These are phyloP conservation scores for Rutstroemia sp. DNA, from an alignment of 2,329 filamentous ascomycete genomes.

Conservation along the genomic window DNA sequence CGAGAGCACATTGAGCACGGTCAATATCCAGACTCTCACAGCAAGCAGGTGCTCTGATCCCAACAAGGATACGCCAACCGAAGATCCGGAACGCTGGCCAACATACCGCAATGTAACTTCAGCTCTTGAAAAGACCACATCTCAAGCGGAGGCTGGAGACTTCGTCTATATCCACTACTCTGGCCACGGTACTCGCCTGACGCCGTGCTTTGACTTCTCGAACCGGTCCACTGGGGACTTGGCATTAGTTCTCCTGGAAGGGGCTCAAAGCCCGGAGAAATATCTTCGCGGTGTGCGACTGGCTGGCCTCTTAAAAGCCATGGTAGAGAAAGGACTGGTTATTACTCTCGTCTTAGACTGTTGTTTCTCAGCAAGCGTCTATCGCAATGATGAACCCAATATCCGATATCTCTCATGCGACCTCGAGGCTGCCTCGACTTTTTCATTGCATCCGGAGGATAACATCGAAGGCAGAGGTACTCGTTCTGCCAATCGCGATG, in stretches of 20 bases:
- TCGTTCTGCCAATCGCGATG: background rate
- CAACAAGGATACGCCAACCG: too few species aligned
- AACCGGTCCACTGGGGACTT: too few species aligned
- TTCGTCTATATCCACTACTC: constrained; percentile 23
- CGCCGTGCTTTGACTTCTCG: too few species aligned
- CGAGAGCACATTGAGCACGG: too few species aligned
- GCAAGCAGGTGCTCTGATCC: too few species aligned
- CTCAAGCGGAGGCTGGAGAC: constrained; percentile 8
- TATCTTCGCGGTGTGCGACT: constrained; percentile 45
- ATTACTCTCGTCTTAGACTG: background rate
- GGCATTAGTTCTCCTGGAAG: background rate
- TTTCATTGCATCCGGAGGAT: background rate
- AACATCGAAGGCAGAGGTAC: background rate
- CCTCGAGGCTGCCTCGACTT: background rate
- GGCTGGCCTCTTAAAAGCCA: background rate
- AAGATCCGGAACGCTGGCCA: background rate
- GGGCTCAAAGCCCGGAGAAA: background rate
- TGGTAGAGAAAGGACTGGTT: background rate
- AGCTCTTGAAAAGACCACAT: background rate
- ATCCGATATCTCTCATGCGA: background rate
- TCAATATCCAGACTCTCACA: too few species aligned
- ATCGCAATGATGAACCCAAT: background rate
- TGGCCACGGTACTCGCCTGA: constrained; percentile 13
- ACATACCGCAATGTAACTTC: background rate
- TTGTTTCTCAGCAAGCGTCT: background rate